phyloP scores from a whole-genome alignment of 495 filamentous ascomycete genomes.

The Aspergillus indologenus region DNA sequence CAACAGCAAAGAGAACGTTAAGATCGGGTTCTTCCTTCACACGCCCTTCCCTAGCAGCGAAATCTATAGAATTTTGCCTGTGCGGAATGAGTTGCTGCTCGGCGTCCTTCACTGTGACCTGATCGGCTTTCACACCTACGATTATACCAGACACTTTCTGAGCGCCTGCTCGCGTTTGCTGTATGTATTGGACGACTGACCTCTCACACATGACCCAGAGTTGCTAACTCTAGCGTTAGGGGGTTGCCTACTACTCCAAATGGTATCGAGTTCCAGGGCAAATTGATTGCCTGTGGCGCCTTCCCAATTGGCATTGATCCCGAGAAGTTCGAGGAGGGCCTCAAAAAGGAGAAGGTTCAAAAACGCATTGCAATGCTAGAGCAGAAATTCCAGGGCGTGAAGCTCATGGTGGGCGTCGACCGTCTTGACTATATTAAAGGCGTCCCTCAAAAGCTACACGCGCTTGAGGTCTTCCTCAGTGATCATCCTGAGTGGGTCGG shows the following conservation, averaged over 20 bases:
- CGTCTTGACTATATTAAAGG: slow-evolving; percentile 98
- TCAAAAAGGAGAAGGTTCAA: slow-evolving; percentile 80
- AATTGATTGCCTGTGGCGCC: slow-evolving; percentile 80
- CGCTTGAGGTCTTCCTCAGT: slow-evolving; percentile 91
- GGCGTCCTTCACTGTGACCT: slow-evolving; percentile 89
- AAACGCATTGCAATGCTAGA: slow-evolving; percentile 81
- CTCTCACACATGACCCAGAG: background rate
- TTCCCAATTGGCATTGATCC: slow-evolving; percentile 98
- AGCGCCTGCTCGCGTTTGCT: slow-evolving; percentile 88
- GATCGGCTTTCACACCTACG: slow-evolving; percentile 95
- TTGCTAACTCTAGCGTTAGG: slow-evolving; percentile 36
- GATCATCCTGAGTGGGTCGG: slow-evolving; percentile 98
- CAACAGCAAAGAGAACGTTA: slow-evolving; percentile 73
- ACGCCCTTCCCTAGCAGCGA: slow-evolving; percentile 97
- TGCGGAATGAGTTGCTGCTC: slow-evolving; percentile 79
- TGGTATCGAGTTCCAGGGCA: slow-evolving; percentile 81
- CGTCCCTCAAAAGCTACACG: slow-evolving; percentile 93
- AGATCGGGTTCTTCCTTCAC: slow-evolving; percentile 96
- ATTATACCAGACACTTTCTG: slow-evolving; percentile 92
- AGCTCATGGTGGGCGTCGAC: slow-evolving; percentile 95
- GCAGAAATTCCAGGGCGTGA: slow-evolving; percentile 91
- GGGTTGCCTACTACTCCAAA: slow-evolving; percentile 79
- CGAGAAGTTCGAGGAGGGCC: slow-evolving; percentile 85
- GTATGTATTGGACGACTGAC: slow-evolving; percentile 44
- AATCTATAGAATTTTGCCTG: slow-evolving; percentile 92